Percentiles rank a stretch among this genome's conserved stretches.
These are phyloP conservation scores for Phytopythium montanum DNA, from an alignment of 352 stramenopile genomes.

Conservation along the genomic window DNA sequence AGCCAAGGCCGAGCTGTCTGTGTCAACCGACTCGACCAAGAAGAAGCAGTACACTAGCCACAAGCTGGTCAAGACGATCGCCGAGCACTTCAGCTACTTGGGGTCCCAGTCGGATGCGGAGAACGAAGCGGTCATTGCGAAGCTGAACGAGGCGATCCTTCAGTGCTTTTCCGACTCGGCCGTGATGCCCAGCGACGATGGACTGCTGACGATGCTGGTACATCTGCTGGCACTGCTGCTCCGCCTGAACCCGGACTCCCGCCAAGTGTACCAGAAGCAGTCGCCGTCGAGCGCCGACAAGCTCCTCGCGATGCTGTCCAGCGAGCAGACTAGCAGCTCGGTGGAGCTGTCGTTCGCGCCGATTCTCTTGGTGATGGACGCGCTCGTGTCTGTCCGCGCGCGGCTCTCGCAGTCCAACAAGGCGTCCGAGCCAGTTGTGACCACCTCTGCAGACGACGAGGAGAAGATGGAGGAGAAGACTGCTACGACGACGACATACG, in stretches of 20 bases:
- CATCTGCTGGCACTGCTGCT: slow-evolving; percentile 75
- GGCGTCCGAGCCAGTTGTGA: neutral
- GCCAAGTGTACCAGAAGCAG: slow-evolving; percentile 34
- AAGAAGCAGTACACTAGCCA: slow-evolving; percentile 31
- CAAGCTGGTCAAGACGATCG: slow-evolving; percentile 51
- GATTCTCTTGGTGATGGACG: slow-evolving; percentile 62
- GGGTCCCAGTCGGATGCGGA: slow-evolving; percentile 56
- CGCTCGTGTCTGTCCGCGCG: slow-evolving; percentile 25
- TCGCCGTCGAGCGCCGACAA: slow-evolving; percentile 43
- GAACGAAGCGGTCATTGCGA: slow-evolving; percentile 42
- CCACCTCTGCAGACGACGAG: slow-evolving; percentile 6
- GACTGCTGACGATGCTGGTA: slow-evolving; percentile 41
- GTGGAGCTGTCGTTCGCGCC: slow-evolving; percentile 42
- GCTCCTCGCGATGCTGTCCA: slow-evolving; percentile 38
- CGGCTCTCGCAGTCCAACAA: neutral
- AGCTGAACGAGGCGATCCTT: slow-evolving; percentile 47
- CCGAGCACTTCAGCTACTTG: slow-evolving; percentile 65
- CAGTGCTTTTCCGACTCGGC: slow-evolving; percentile 25
- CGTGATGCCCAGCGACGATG: slow-evolving; percentile 11
- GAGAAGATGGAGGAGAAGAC: slow-evolving; percentile 12
- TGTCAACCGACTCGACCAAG: neutral
- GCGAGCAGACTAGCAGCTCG: slow-evolving; percentile 3
- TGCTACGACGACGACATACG: neutral
- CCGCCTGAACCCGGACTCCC: slow-evolving; percentile 44
- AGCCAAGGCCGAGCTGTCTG: slow-evolving; percentile 3